Percentiles rank a stretch among this genome's conserved stretches.
These are phyloP conservation scores for Zygosaccharomyces sapae DNA, from an alignment of 1,139 yeast genomes.

Conservation along the genomic window DNA sequence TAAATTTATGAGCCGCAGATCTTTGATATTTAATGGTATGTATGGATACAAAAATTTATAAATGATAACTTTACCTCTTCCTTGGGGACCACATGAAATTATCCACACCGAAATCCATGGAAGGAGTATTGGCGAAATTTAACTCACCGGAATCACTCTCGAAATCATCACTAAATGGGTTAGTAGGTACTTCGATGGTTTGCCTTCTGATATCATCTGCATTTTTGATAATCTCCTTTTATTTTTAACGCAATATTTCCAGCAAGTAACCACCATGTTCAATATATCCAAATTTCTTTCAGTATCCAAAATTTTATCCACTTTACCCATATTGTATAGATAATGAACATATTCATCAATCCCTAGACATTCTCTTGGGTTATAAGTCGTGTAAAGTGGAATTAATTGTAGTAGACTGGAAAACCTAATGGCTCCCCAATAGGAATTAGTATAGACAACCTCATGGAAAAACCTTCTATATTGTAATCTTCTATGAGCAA, in stretches of 20 bases:
- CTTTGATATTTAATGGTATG: no score
- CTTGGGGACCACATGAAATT: conserved; percentile 33
- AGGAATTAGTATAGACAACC: conserved; percentile 51
- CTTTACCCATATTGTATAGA: conserved; percentile 55
- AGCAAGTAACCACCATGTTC: conserved; percentile 54
- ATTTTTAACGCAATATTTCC: conserved; percentile 44
- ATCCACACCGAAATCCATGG: conserved; percentile 28
- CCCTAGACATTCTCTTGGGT: conserved; percentile 65
- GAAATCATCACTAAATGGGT: conserved; percentile 8
- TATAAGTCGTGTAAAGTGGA: conserved; percentile 70
- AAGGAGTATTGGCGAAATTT: conserved; percentile 21
- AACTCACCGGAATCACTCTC: conserved; percentile 11
- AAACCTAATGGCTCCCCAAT: conserved; percentile 58
- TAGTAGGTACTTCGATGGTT: conserved; percentile 2
- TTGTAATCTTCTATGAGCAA: conserved; percentile 47
- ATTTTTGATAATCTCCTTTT: conserved; percentile 3
- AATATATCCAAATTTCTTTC: conserved; percentile 49
- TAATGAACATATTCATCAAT: conserved; percentile 72
- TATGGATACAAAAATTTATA: not conserved
- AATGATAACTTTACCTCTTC: not conserved
- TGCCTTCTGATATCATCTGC: conserved; percentile 1
- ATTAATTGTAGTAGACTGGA: conserved; percentile 60
- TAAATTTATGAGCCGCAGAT: no score
- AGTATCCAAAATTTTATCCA: conserved; percentile 51
- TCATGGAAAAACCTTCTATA: conserved; percentile 64